phyloP scores from a whole-genome alignment of 1,284 basidiomycete species.

The Sporisorium scitamineum region DNA sequence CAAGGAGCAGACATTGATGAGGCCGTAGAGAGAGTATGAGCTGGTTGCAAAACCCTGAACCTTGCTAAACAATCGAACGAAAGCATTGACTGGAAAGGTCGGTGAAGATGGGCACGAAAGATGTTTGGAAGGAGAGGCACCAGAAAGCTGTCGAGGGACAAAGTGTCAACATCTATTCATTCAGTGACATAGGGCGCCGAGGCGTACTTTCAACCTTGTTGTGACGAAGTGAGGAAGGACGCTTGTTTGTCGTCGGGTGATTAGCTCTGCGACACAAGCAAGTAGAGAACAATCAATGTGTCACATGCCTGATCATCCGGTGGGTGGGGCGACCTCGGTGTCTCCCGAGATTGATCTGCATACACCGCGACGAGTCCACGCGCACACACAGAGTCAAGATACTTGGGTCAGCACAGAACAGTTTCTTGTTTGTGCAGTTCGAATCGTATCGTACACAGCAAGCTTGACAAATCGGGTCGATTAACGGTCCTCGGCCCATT shows the following conservation, averaged over 20 bases:
- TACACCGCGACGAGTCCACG: neutral
- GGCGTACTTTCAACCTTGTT: neutral
- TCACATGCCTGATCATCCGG: neutral
- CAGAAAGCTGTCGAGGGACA: neutral
- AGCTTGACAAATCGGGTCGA: neutral
- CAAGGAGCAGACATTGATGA: neutral
- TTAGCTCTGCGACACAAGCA: neutral
- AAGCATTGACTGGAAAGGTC: too few species aligned
- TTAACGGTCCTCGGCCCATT: constrained; percentile 68
- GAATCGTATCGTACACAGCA: constrained; percentile 6
- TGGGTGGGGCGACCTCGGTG: neutral
- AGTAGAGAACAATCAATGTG: neutral
- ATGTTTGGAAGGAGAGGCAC: neutral
- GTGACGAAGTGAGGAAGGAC: neutral
- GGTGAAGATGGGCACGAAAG: neutral
- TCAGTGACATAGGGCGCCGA: constrained; percentile 13
- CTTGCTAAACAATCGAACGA: neutral
- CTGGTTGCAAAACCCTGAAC: neutral
- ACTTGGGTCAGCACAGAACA: neutral
- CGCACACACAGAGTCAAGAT: neutral
- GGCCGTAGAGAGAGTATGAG: neutral
- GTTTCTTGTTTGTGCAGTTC: constrained; percentile 4
- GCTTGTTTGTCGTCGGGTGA: neutral
- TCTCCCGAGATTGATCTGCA: neutral
- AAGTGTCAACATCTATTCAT: constrained; percentile 35